Base-by-base conservation (phyloP, 2,329 filamentous ascomycete genomes). In the Sporothrix humicola region DNA sequence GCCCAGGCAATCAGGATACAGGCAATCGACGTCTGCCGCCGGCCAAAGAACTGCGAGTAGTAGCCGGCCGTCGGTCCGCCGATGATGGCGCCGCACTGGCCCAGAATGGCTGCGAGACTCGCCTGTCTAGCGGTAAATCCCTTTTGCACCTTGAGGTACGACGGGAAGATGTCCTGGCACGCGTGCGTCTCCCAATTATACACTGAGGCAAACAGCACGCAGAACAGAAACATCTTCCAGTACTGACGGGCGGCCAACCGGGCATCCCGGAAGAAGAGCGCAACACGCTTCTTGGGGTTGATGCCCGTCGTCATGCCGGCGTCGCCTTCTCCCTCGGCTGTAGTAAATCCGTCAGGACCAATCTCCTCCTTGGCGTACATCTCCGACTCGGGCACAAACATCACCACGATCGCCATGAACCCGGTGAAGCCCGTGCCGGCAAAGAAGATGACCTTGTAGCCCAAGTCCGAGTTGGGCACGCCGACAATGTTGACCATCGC, bases 391-490 rank as follows among this genome's bases (percentile, higher is more conserved):
- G 93, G 92, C 1, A 97, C 86, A 80, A 87, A 89, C 26, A 95
- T 84, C 48, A 94, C 91, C 85, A 92, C 94, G 72, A 90, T 79
- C 79, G 97, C 97, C 82, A 97, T 91, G 46, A 97, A 81, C 1
- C 94, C 86, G 0, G 94, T 94, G 0, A 93, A 93, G 52, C 91
- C 88, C 6, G 94, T 93, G 13, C 91, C 94, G 81, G 97, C 97
- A 94, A 94, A 97, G 85, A 91, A 97, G 0, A 97, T 85, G 0
- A 94, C 93, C 8, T 94, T 87, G 94, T 94, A 97, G 72, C 87
- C 90, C 79, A 97, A 91, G 0, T 89, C 81, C 0, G 93, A 95
- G 0, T 93, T 96, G 81, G 92, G 84, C 69, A 95, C 89, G 7
- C 96, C 86, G 4, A 86, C 93, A 8, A 90, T 85, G 12, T 88